These are phyloP conservation scores for Monosporozyma solicola DNA, from an alignment of 805 yeast species.

Conservation along the genomic window DNA sequence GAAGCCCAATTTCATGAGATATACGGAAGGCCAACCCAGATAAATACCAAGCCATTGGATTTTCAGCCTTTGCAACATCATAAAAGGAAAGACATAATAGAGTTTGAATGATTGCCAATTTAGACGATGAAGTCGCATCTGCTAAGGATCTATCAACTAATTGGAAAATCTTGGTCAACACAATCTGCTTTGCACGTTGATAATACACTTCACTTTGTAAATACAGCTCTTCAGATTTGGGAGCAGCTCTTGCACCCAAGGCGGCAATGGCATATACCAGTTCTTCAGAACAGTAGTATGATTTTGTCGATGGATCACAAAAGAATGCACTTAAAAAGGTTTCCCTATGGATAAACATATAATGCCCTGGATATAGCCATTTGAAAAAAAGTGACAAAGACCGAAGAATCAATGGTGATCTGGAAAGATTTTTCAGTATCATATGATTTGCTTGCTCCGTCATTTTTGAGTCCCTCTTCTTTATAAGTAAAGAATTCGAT, in stretches of 20 bases:
- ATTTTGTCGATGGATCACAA: slow-evolving; percentile 26
- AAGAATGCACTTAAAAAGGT: slow-evolving; percentile 50
- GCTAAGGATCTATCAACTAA: slow-evolving; percentile 18
- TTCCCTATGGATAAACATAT: slow-evolving; percentile 50
- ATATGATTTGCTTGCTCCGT: slow-evolving; percentile 8
- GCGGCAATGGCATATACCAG: slow-evolving; percentile 47
- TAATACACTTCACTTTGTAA: slow-evolving; percentile 36
- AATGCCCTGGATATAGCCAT: slow-evolving; percentile 55
- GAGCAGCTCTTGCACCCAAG: slow-evolving; percentile 42
- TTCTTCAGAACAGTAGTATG: slow-evolving; percentile 43
- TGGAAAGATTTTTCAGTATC: slow-evolving; percentile 13
- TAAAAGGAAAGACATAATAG: slow-evolving; percentile 45
- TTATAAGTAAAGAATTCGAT: slow-evolving; percentile 20
- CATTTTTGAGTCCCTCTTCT: slow-evolving; percentile 6
- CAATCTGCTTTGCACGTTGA: slow-evolving; percentile 35
- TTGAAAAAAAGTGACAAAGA: slow-evolving; percentile 35
- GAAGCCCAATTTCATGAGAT: slow-evolving; percentile 53
- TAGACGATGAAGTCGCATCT: slow-evolving; percentile 31
- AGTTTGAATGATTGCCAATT: slow-evolving; percentile 46
- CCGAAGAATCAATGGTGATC: slow-evolving; percentile 18
- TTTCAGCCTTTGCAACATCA: slow-evolving; percentile 48
- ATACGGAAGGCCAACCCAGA: slow-evolving; percentile 51
- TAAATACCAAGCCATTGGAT: slow-evolving; percentile 52
- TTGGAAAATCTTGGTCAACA: slow-evolving; percentile 33
- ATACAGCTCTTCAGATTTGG: slow-evolving; percentile 25